Evolutionary conservation across 108 stramenopile species (phyloP).

Genomic region (Nitzschia sp.): DNA sequence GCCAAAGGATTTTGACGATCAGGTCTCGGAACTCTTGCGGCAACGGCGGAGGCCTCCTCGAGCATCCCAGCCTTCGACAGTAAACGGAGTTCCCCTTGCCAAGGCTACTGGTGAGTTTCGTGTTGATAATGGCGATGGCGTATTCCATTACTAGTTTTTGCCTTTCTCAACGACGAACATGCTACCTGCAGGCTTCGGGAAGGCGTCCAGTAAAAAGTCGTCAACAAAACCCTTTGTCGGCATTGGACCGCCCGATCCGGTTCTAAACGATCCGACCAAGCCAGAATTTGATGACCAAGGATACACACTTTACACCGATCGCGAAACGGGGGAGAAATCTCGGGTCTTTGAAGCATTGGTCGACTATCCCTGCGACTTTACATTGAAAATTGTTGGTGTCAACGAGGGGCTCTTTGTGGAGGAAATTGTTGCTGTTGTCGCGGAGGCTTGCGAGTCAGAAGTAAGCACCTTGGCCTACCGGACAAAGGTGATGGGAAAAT

Average conservation of each 20-base stretch:
- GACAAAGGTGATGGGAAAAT: slow-evolving; percentile 74
- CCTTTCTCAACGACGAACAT: too few relatives aligned
- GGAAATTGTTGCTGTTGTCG: slow-evolving; percentile 79
- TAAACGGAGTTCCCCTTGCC: slow-evolving; percentile 50
- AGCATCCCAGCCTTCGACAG: slow-evolving; percentile 47
- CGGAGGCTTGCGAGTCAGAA: slow-evolving; percentile 72
- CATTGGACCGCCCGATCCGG: slow-evolving; percentile 47
- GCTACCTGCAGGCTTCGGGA: slow-evolving; percentile 41
- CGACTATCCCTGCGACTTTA: slow-evolving; percentile 86
- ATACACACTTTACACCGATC: slow-evolving; percentile 88
- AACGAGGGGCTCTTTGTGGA: slow-evolving; percentile 71
- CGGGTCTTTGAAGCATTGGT: slow-evolving; percentile 91
- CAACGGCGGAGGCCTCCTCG: slow-evolving; percentile 28
- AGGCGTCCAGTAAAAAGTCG: slow-evolving; percentile 5
- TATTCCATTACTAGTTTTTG: too few relatives aligned
- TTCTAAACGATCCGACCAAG: slow-evolving; percentile 68
- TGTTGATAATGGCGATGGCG: too few relatives aligned
- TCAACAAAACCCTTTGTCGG: slow-evolving; percentile 60
- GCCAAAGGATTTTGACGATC: slow-evolving; percentile 26
- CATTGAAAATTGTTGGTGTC: slow-evolving; percentile 87
- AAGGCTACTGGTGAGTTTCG: slow-evolving; percentile 11
- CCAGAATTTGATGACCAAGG: slow-evolving; percentile 88
- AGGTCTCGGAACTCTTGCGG: slow-evolving; percentile 31
- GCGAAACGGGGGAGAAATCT: slow-evolving; percentile 82
- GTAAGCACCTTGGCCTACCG: slow-evolving; percentile 38